A percentile compares a stretch with the other conserved stretches of the same genome.
Evolutionary conservation across 2,329 filamentous ascomycete species (phyloP).

Genomic region (Colletotrichum simmondsii): DNA sequence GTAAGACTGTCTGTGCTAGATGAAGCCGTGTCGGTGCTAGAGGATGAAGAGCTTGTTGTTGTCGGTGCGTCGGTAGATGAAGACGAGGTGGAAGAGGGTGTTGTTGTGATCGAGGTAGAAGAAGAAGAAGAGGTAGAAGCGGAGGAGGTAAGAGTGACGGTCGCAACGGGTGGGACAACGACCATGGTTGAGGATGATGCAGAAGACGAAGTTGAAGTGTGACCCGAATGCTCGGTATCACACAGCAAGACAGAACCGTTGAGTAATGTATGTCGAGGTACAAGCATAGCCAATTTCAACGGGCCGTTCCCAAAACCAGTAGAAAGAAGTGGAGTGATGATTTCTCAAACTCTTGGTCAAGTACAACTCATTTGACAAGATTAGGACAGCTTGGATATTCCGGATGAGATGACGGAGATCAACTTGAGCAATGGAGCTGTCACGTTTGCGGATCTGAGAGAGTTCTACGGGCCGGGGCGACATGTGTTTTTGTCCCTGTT

Average conservation of each 20-base stretch:
- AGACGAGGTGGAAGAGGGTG: not conserved
- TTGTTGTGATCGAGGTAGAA: not conserved
- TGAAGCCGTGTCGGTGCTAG: not conserved
- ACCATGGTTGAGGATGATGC: not conserved
- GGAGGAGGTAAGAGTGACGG: too few relatives aligned
- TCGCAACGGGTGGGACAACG: too few relatives aligned
- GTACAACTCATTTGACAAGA: too few relatives aligned
- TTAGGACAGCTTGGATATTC: too few relatives aligned
- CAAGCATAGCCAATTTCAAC: too few relatives aligned
- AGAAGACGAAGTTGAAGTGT: not conserved
- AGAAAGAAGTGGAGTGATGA: too few relatives aligned
- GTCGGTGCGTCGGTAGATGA: not conserved
- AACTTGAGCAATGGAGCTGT: not conserved
- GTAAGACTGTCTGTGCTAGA: not conserved
- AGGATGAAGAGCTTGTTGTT: not conserved
- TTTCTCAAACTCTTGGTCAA: too few relatives aligned
- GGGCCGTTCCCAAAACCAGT: too few relatives aligned
- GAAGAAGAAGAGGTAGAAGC: not conserved
- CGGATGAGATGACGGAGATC: not conserved
- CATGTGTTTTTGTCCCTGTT: not conserved
- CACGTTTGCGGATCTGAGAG: not conserved
- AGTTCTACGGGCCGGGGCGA: not conserved
- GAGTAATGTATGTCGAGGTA: not conserved
- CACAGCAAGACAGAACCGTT: not conserved
- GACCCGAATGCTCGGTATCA: not conserved